phyloP scores from a whole-genome alignment of 306 rosid genomes.

The Herpetospermum pedunculosum region DNA sequence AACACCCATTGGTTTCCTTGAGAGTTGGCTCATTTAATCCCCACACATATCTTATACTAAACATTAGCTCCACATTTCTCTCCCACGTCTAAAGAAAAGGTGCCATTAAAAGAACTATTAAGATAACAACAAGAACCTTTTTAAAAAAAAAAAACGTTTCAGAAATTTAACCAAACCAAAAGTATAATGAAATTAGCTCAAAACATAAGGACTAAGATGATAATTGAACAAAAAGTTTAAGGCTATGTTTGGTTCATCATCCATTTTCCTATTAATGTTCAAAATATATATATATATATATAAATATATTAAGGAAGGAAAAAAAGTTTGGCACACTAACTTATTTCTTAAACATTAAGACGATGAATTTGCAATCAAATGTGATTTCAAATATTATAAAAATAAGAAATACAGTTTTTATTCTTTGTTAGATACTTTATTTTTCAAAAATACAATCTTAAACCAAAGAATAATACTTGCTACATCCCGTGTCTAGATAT shows the following conservation, averaged over 20 bases:
- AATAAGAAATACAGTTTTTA: neutral
- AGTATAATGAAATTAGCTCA: neutral
- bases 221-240: neutral
- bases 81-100: neutral
- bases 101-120: neutral
- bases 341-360: neutral
- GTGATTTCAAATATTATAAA: neutral
- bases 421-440: neutral
- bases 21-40: neutral
- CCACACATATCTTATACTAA: neutral
- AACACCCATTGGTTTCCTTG: neutral
- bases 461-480: neutral
- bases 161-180: neutral
- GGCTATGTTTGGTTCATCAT: neutral
- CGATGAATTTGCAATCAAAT: neutral
- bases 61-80: neutral
- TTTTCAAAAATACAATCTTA: neutral
- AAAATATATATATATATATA: too few species aligned
- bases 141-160: too few species aligned
- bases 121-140: neutral
- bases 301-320: neutral
- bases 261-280: neutral
- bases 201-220: neutral
- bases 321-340: neutral
- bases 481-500: too few species aligned